These are phyloP conservation scores for Filosporella fistucella DNA, from an alignment of 495 filamentous ascomycete species.

Conservation along the genomic window DNA sequence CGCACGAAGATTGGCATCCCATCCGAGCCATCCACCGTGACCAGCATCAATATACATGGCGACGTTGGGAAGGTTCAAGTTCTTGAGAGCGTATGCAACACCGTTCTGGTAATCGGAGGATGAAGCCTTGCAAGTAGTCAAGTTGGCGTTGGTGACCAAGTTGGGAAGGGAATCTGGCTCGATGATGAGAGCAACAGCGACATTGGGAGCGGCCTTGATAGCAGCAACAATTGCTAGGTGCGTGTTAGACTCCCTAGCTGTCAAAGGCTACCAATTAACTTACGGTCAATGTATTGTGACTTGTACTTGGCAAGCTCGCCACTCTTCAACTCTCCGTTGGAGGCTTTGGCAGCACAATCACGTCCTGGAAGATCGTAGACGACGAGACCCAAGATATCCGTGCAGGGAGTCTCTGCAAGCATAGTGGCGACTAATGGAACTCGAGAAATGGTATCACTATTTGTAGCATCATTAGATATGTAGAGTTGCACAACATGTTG, in stretches of 20 bases:
- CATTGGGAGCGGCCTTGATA: constrained; percentile 49
- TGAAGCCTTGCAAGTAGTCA: constrained; percentile 59
- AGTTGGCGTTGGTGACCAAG: constrained; percentile 68
- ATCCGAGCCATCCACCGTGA: constrained; percentile 79
- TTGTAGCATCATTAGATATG: constrained; percentile 8
- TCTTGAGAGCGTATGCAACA: constrained; percentile 67
- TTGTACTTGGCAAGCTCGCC: constrained; percentile 62
- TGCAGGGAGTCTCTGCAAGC: constrained; percentile 33
- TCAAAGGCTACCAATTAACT: constrained; percentile 22
- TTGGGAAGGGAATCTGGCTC: constrained; percentile 82
- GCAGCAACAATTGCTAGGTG: constrained; percentile 48
- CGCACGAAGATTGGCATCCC: constrained; percentile 71
- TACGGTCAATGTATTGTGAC: constrained; percentile 57
- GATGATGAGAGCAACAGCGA: constrained; percentile 49
- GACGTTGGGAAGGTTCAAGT: constrained; percentile 74
- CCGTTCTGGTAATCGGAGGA: constrained; percentile 61
- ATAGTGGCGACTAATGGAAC: constrained; percentile 40
- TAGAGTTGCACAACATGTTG: background rate
- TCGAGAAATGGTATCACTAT: constrained; percentile 34
- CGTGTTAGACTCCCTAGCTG: constrained; percentile 27
- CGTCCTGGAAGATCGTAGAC: constrained; percentile 74
- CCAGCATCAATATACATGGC: constrained; percentile 80
- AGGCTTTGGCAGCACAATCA: constrained; percentile 72
- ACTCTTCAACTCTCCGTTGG: constrained; percentile 68
- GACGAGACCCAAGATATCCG: constrained; percentile 37